Evolutionary conservation across 2,329 filamentous ascomycete species (phyloP).

Genomic region (Penicillium hordei): DNA sequence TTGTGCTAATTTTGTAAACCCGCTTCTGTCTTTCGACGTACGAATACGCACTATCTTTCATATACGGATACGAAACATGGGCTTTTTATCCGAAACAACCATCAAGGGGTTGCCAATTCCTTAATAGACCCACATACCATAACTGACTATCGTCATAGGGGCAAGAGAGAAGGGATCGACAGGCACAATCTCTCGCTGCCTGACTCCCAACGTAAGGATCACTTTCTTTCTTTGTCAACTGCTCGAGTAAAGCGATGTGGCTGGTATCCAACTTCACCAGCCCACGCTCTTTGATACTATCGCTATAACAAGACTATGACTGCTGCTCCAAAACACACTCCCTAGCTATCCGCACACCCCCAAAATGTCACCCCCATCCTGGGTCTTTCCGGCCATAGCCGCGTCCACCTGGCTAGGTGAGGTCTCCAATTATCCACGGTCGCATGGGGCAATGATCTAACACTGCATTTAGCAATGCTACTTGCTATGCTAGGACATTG

Average conservation of each 20-base stretch:
- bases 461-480: slow-evolving; percentile 14
- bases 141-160: slow-evolving; percentile 5
- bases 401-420: slow-evolving; percentile 22
- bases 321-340: background rate
- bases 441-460: background rate
- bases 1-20: background rate
- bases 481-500: slow-evolving; percentile 20
- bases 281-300: slow-evolving; percentile 3
- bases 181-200: slow-evolving; percentile 12
- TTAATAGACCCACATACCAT: slow-evolving; percentile 14
- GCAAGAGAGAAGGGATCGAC: slow-evolving; percentile 8
- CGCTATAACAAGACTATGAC: slow-evolving; percentile 10
- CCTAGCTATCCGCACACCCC: background rate
- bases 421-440: background rate
- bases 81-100: slow-evolving; percentile 9
- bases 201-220: slow-evolving; percentile 6
- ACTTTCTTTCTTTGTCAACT: slow-evolving; percentile 11
- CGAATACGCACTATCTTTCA: background rate
- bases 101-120: slow-evolving; percentile 3
- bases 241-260: slow-evolving; percentile 4
- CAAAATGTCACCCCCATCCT: slow-evolving; percentile 11
- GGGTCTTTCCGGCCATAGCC: slow-evolving; percentile 20
- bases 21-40: background rate
- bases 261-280: slow-evolving; percentile 16
- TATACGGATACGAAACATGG: slow-evolving; percentile 5